These are phyloP conservation scores for Vitis hybrid DNA, from an alignment of 177 flowering plant genomes.

Conservation along the genomic window DNA sequence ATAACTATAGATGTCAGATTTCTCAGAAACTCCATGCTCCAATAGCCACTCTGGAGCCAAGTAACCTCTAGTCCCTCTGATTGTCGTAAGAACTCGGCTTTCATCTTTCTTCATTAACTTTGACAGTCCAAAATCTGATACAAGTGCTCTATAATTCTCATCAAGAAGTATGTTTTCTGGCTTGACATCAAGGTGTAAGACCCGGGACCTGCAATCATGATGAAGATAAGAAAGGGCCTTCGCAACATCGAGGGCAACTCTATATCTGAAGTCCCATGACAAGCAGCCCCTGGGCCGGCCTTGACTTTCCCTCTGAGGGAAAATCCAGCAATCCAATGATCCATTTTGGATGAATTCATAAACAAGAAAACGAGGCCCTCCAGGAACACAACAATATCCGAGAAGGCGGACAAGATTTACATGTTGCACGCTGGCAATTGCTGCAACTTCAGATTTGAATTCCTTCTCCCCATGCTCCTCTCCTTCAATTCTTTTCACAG, in stretches of 20 bases:
- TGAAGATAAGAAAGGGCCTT: conserved; percentile 80
- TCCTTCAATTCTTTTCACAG: conserved; percentile 75
- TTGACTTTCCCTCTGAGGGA: conserved; percentile 25
- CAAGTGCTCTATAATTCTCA: conserved; percentile 57
- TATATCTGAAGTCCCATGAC: conserved; percentile 63
- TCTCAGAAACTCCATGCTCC: conserved; percentile 70
- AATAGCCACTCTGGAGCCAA: conserved; percentile 94
- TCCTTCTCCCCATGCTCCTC: conserved; percentile 73
- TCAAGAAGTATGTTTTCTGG: conserved; percentile 90
- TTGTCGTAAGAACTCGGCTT: conserved; percentile 62
- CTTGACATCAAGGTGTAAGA: conserved; percentile 93
- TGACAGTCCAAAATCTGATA: conserved; percentile 85
- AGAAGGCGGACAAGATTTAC: conserved; percentile 73
- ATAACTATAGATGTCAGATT: conserved; percentile 80
- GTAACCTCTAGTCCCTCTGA: conserved; percentile 85
- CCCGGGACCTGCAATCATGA: conserved; percentile 74
- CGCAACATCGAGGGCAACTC: conserved; percentile 82
- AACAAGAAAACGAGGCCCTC: conserved; percentile 56
- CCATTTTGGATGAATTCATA: conserved; percentile 75
- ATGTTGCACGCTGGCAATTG: conserved; percentile 85
- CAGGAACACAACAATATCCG: conserved; percentile 55
- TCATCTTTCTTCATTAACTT: conserved; percentile 76
- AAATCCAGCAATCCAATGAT: conserved; percentile 82
- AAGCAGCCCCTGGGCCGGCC: conserved; percentile 45
- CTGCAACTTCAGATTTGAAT: conserved; percentile 79